Base-by-base conservation (phyloP, 305 asterid species). In the Fraxinus floribunda region DNA sequence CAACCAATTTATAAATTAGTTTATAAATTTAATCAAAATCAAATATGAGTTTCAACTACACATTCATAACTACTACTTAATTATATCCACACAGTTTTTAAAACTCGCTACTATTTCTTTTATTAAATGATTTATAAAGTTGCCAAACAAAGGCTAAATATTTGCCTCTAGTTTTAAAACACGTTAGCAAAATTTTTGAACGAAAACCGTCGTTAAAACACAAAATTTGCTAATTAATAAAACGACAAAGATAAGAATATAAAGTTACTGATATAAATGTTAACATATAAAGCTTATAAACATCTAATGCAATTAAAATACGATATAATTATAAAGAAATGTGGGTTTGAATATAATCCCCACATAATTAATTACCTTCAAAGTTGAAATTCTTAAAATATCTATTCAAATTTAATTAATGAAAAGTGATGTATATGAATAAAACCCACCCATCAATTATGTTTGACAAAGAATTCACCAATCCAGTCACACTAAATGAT, bases 381-480 rank as follows among this genome's bases (percentile, higher is more conserved):
- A 18, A 57, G 29, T 18, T 57, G 11, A 57, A 57, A 57, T 57
- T 57, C 68, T 2, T 57, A 57, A 57, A 57, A 57, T 57, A 57
- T 57, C 68, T 24, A 18, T 6, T 57, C 11, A 6, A 18, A 57
- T 57, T 57, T 57, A 57, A 18, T 57, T 7, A 57, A 57, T 57
- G 11, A 8, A 57, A 52, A 2, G 18, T 11, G 74, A 68, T 29
- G 38, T 3, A 68, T 24, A 9, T 4, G 20, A 68, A 29, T 10
- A 26, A 3, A 70, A 64, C 20, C 20, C 57, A 38, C 52, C 24
- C 30, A 15, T 15, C 20, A 49, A 18, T 39, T 66, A 16, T 70
- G 22, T 41, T 74, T 60, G 49, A 79, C 41, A 64, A 75, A 38
- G 81, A n/a, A 79, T 32, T 44, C 44, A 49, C 80, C 80, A 77